Conservation (phyloP, 2,329 filamentous ascomycete species). For the Rhynchosporium agropyri region DNA sequence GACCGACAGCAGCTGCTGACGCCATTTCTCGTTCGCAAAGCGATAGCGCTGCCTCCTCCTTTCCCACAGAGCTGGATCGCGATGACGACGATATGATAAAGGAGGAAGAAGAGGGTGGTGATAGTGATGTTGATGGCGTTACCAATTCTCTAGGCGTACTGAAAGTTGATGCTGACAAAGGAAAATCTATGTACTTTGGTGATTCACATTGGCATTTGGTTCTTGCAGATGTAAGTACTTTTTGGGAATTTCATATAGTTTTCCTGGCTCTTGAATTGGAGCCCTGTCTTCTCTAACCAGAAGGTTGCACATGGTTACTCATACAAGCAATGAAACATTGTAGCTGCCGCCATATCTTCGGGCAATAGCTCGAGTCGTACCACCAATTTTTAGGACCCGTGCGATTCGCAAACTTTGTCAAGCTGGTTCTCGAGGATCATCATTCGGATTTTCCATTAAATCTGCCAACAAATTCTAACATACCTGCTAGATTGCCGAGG, state of each 20-base stretch:
- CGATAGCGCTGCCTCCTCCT: conserved; percentile 38
- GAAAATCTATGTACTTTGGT: conserved; percentile 78
- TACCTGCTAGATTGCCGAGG: conserved; percentile 72
- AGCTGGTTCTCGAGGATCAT: neutral
- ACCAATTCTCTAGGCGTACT: conserved; percentile 78
- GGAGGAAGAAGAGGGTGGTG: conserved; percentile 58
- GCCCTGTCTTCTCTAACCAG: neutral
- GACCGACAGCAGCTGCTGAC: conserved; percentile 57
- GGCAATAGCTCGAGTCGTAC: neutral
- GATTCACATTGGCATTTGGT: conserved; percentile 84
- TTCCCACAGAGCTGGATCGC: conserved; percentile 50
- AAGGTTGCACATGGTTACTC: neutral
- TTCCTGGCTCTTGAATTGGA: neutral
- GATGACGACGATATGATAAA: conserved; percentile 61
- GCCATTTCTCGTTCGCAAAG: conserved; percentile 48
- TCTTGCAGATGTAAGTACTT: conserved; percentile 62
- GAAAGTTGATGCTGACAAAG: conserved; percentile 75
- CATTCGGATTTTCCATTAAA: neutral
- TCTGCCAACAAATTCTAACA: conserved; percentile 18
- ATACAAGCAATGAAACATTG: neutral
- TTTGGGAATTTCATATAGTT: conserved; percentile 8
- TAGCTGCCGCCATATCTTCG: neutral
- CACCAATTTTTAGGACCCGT: neutral
- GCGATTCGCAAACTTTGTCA: neutral
- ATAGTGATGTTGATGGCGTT: conserved; percentile 71